A percentile compares a stretch with the other conserved stretches of the same genome.
These are phyloP conservation scores for Stromatinia cepivora DNA, from an alignment of 2,329 filamentous ascomycete species.

Conservation along the genomic window DNA sequence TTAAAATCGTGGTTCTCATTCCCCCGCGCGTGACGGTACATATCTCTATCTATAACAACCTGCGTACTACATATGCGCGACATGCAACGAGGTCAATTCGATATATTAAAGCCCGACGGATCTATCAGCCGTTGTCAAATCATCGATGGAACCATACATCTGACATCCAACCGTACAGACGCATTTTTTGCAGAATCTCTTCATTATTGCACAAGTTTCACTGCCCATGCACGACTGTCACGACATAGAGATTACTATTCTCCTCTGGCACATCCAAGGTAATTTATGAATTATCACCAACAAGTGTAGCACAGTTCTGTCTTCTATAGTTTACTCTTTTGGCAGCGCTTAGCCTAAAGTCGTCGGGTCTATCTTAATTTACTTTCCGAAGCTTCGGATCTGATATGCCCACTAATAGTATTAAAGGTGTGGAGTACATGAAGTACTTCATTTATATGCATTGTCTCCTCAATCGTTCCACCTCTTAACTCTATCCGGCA, in stretches of 20 bases:
- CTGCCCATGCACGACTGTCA: background rate
- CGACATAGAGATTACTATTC: background rate
- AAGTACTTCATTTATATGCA: background rate
- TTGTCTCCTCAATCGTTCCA: background rate
- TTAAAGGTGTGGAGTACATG: background rate
- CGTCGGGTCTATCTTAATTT: background rate
- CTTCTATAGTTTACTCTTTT: background rate
- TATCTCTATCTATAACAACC: background rate
- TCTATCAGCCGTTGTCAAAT: background rate
- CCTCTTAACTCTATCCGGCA: background rate
- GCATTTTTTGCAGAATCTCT: background rate
- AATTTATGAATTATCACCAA: background rate
- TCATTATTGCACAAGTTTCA: background rate
- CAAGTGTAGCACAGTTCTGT: background rate
- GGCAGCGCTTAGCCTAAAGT: constrained; percentile 7
- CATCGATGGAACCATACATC: background rate
- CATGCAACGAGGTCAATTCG: background rate
- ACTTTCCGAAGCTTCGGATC: background rate
- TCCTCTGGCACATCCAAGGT: background rate
- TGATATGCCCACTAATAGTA: background rate
- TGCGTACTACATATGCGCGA: constrained; percentile 8
- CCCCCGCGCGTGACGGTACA: background rate
- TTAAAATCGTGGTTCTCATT: background rate
- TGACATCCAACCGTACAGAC: background rate
- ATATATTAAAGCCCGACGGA: background rate